These are phyloP conservation scores for Domatiomyces catenatus DNA, from an alignment of 2,329 filamentous ascomycete species.

Conservation along the genomic window DNA sequence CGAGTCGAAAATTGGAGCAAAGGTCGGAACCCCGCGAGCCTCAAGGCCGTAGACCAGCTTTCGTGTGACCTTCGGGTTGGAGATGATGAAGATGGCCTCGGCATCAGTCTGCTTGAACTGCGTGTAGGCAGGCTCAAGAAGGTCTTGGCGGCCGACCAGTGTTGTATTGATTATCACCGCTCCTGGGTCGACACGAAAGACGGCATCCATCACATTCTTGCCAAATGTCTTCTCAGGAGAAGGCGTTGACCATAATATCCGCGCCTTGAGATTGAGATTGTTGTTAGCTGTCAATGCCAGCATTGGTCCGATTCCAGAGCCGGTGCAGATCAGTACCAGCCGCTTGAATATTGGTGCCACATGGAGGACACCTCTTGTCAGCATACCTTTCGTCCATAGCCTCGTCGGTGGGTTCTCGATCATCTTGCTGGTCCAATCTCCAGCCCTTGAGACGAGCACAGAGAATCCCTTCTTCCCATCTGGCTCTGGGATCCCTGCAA, in stretches of 20 bases:
- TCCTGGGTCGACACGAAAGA: slow-evolving; percentile 42
- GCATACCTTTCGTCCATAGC: slow-evolving; percentile 54
- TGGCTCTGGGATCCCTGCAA: slow-evolving; percentile 54
- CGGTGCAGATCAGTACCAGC: slow-evolving; percentile 53
- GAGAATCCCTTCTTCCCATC: slow-evolving; percentile 44
- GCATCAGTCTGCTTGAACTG: slow-evolving; percentile 33
- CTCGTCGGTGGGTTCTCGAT: slow-evolving; percentile 46
- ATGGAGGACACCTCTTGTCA: slow-evolving; percentile 52
- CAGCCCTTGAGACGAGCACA: slow-evolving; percentile 54
- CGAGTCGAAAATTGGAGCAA: slow-evolving; percentile 60
- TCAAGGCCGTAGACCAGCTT: slow-evolving; percentile 56
- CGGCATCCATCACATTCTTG: slow-evolving; percentile 37
- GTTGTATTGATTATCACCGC: slow-evolving; percentile 56
- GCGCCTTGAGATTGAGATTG: slow-evolving; percentile 29
- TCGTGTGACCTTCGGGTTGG: slow-evolving; percentile 52
- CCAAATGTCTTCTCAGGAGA: slow-evolving; percentile 50
- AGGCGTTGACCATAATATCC: slow-evolving; percentile 55
- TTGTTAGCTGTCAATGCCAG: slow-evolving; percentile 43
- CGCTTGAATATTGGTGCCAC: slow-evolving; percentile 50
- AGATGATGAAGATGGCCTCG: slow-evolving; percentile 60
- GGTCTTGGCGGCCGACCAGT: slow-evolving; percentile 43
- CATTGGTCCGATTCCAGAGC: slow-evolving; percentile 57
- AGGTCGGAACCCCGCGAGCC: slow-evolving; percentile 49
- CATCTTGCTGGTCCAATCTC: slow-evolving; percentile 55
- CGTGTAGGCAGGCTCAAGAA: slow-evolving; percentile 40